Evolutionary conservation across 2,329 filamentous ascomycete species (phyloP).

Genomic region (Apiospora saccharicola): DNA sequence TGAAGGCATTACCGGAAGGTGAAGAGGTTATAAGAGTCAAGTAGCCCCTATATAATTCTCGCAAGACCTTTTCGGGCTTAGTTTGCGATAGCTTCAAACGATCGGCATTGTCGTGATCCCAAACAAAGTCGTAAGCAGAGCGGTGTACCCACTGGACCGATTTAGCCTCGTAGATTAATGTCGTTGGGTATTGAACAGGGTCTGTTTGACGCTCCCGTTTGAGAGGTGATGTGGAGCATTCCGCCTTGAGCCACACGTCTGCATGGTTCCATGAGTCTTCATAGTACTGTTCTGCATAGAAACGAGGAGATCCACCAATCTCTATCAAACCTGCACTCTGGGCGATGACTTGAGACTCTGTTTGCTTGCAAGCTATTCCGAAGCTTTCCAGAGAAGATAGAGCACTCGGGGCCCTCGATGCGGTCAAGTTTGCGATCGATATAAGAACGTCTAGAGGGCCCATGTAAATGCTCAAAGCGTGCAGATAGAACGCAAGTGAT

Average conservation of each 20-base stretch:
- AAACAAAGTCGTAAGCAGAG: neutral
- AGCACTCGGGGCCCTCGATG: neutral
- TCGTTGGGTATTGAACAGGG: neutral
- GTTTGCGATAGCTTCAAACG: neutral
- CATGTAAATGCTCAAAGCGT: neutral
- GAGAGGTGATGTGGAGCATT: neutral
- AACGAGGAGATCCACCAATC: neutral
- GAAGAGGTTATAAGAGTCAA: neutral
- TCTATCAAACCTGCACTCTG: neutral
- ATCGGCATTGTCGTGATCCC: neutral
- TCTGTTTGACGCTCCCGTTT: neutral
- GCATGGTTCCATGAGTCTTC: neutral
- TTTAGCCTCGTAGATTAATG: neutral
- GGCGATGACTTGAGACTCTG: neutral
- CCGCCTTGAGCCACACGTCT: neutral
- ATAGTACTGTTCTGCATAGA: too few species aligned
- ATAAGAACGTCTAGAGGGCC: neutral
- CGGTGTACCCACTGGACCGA: neutral
- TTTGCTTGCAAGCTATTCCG: neutral
- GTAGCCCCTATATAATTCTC: neutral
- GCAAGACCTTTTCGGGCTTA: neutral
- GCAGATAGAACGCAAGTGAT: neutral
- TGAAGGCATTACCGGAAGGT: too few species aligned
- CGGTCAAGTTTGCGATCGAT: neutral
- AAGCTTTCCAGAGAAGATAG: neutral